These are phyloP conservation scores for Pichia sp. DNA, from an alignment of 1,139 yeast species.

Conservation along the genomic window DNA sequence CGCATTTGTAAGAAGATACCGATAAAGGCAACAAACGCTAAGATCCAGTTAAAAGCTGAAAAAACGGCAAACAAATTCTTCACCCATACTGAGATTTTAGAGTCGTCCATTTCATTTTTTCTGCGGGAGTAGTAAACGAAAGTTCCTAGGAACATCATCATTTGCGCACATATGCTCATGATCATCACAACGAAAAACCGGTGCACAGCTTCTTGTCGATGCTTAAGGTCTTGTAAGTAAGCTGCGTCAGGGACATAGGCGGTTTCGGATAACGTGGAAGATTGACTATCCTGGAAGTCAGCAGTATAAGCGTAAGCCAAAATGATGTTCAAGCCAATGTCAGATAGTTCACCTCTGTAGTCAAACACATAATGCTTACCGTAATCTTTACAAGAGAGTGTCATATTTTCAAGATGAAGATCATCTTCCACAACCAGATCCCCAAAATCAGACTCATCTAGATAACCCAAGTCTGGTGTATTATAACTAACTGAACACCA, in stretches of 20 bases:
- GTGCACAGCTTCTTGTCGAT: conserved; percentile 26
- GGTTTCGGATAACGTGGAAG: conserved; percentile 22
- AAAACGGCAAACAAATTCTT: conserved; percentile 33
- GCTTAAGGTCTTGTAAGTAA: conserved; percentile 24
- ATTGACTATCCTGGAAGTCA: conserved; percentile 2
- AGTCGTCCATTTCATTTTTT: conserved; percentile 34
- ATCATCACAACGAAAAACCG: conserved; percentile 33
- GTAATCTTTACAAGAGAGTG: conserved; percentile 6
- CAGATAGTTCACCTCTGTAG: conserved; percentile 40
- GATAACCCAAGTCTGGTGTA: conserved; percentile 3
- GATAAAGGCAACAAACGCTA: conserved; percentile 24
- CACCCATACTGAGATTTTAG: conserved; percentile 27
- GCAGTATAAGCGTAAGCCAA: conserved; percentile 44
- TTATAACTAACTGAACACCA: conserved; percentile 47
- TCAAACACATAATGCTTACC: conserved; percentile 36
- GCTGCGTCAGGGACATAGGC: conserved; percentile 23
- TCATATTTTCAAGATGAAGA: conserved; percentile 3
- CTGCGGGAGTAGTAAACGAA: conserved; percentile 38
- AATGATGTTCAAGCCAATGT: conserved; percentile 42
- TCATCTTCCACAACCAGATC: background rate
- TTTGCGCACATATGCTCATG: conserved; percentile 31
- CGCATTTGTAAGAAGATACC: conserved; percentile 31
- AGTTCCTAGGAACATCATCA: conserved; percentile 33
- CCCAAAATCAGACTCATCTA: conserved; percentile 2
- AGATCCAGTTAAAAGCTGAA: conserved; percentile 28